Conservation (phyloP, 2,329 filamentous ascomycete genomes). For the Pestalotiopsis sp. region DNA sequence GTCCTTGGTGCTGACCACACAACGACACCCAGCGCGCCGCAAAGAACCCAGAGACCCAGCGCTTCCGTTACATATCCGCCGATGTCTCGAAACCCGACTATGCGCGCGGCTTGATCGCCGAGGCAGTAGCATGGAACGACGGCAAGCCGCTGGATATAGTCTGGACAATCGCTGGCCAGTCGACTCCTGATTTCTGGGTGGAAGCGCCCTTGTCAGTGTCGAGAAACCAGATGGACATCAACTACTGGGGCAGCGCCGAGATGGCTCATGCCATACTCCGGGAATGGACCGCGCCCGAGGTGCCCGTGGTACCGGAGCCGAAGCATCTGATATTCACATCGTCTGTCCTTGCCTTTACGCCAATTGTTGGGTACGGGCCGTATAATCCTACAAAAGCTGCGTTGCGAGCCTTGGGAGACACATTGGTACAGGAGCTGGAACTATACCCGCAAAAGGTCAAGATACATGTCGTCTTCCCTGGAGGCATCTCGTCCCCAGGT, state of each 20-base stretch:
- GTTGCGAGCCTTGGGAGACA: slow-evolving; percentile 80
- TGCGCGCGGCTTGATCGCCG: slow-evolving; percentile 68
- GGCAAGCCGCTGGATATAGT: slow-evolving; percentile 77
- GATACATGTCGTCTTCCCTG: slow-evolving; percentile 82
- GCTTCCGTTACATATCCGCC: slow-evolving; percentile 81
- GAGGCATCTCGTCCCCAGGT: slow-evolving; percentile 78
- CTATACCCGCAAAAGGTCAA: slow-evolving; percentile 84
- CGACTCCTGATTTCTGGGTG: slow-evolving; percentile 75
- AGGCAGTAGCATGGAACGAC: slow-evolving; percentile 80
- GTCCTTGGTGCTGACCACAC: not conserved
- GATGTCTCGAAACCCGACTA: slow-evolving; percentile 76
- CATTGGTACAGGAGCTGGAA: slow-evolving; percentile 79
- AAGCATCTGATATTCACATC: slow-evolving; percentile 89
- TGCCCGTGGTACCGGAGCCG: slow-evolving; percentile 49
- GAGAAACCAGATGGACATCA: slow-evolving; percentile 84
- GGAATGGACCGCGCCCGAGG: slow-evolving; percentile 67
- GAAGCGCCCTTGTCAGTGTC: slow-evolving; percentile 71
- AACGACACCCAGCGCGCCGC: slow-evolving; percentile 61
- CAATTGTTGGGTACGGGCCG: slow-evolving; percentile 78
- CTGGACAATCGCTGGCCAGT: slow-evolving; percentile 84
- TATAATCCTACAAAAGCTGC: slow-evolving; percentile 88
- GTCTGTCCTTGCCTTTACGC: slow-evolving; percentile 74
- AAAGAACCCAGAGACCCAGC: slow-evolving; percentile 66
- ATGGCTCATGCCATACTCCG: slow-evolving; percentile 80
- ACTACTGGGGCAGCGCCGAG: slow-evolving; percentile 87